These are phyloP conservation scores for Calonectria honghensis DNA, from an alignment of 2,329 filamentous ascomycete species.

Conservation along the genomic window DNA sequence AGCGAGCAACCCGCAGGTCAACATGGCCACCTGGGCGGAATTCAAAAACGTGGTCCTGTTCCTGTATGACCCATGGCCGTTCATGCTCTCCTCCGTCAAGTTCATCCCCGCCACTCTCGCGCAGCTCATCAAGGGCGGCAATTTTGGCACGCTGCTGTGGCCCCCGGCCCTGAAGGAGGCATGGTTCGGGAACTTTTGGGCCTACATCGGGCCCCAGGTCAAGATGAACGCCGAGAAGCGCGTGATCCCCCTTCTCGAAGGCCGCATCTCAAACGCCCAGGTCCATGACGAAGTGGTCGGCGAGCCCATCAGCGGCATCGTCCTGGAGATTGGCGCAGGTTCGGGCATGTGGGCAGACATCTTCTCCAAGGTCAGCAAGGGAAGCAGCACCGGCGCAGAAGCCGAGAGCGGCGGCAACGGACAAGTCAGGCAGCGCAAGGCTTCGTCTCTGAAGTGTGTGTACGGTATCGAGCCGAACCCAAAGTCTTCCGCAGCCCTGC, in stretches of 20 bases:
- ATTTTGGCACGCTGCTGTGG: constrained; percentile 64
- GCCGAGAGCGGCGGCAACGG: constrained; percentile 39
- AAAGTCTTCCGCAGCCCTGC: constrained; percentile 69
- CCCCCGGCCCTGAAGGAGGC: constrained; percentile 64
- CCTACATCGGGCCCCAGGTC: constrained; percentile 69
- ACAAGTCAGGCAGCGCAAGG: constrained; percentile 48
- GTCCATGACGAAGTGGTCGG: constrained; percentile 58
- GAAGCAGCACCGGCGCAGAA: constrained; percentile 30
- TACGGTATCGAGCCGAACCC: constrained; percentile 80
- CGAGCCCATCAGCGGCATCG: constrained; percentile 68
- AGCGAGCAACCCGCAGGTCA: background rate
- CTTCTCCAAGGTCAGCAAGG: constrained; percentile 61
- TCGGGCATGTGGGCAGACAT: constrained; percentile 76
- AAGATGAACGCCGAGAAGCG: constrained; percentile 63
- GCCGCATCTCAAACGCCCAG: constrained; percentile 63
- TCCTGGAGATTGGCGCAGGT: constrained; percentile 79
- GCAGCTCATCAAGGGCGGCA: constrained; percentile 60
- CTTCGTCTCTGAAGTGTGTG: constrained; percentile 65
- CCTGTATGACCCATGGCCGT: constrained; percentile 70
- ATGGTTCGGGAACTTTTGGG: constrained; percentile 80
- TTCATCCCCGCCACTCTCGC: constrained; percentile 72
- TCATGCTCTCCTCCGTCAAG: constrained; percentile 69
- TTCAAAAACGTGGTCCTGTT: constrained; percentile 55
- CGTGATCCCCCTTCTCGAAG: constrained; percentile 74
- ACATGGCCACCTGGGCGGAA: constrained; percentile 53